Percentiles rank a stretch among this genome's conserved stretches.
phyloP scores from a whole-genome alignment of 116 monocot species.

The Iris pallida region DNA sequence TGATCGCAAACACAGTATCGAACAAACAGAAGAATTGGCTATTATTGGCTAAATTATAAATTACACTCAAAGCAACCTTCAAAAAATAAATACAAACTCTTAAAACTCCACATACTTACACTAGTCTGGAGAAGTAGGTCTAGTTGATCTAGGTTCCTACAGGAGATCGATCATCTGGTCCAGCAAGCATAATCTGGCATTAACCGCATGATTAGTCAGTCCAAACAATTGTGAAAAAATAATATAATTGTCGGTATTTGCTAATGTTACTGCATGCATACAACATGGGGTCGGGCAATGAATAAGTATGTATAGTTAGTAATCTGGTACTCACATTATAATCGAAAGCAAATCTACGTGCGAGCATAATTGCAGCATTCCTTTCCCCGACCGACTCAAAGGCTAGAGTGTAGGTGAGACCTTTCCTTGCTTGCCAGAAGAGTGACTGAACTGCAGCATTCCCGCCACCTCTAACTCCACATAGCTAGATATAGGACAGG shows the following conservation, averaged over 20 bases:
- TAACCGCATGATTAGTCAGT: background rate
- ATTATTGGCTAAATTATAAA: background rate
- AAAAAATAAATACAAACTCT: constrained; percentile 1
- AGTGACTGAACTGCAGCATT: constrained; percentile 68
- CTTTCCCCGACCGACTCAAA: constrained; percentile 91
- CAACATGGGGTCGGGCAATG: too few species aligned
- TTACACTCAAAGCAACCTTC: background rate
- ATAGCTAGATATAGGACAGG: constrained; percentile 41
- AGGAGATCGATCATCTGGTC: constrained; percentile 51
- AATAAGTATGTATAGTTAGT: too few species aligned
- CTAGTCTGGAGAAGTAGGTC: background rate
- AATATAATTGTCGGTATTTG: too few species aligned
- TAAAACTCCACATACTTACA: constrained; percentile 13
- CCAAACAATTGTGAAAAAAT: too few species aligned
- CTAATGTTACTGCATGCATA: too few species aligned
- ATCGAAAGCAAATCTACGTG: constrained; percentile 80
- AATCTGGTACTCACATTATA: constrained; percentile 91
- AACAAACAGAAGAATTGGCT: background rate
- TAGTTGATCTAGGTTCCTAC: constrained; percentile 7
- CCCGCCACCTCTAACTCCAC: constrained; percentile 84
- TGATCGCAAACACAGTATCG: constrained; percentile 1
- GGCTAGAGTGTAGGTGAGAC: constrained; percentile 57
- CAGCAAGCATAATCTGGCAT: constrained; percentile 53
- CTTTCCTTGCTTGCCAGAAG: constrained; percentile 81
- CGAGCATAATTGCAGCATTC: constrained; percentile 92